Conservation (phyloP, 495 filamentous ascomycete species). For the Chlorociboria aeruginascens region DNA sequence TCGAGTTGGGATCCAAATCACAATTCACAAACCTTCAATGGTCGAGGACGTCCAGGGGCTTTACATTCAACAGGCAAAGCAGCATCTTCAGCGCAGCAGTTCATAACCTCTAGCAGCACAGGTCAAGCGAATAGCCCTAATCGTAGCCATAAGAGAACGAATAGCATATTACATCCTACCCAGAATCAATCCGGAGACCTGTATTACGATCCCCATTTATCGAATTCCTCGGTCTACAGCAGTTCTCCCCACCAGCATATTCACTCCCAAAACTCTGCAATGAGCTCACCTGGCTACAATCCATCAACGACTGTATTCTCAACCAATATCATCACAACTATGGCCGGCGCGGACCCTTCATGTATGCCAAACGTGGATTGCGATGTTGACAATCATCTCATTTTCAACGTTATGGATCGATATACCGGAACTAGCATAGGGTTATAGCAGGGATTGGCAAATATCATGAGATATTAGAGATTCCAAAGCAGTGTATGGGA, state of each 20-base stretch:
- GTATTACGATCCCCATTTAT: conserved; percentile 4
- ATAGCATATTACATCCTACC: no score
- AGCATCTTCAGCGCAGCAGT: conserved; percentile 9
- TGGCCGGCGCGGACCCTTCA: conserved; percentile 13
- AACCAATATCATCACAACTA: conserved; percentile 20
- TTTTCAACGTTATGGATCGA: conserved; percentile 19
- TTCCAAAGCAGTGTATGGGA: not conserved
- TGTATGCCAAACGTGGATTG: conserved; percentile 17
- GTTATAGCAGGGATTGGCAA: not conserved
- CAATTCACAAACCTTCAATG: conserved; percentile 4
- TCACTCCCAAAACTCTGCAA: conserved; percentile 2
- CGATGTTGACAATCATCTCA: conserved; percentile 18
- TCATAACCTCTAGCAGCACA: conserved; percentile 15
- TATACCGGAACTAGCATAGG: conserved; percentile 8
- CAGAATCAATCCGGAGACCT: no score
- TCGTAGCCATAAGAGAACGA: not conserved
- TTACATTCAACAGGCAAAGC: conserved; percentile 3
- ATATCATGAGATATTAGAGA: not conserved
- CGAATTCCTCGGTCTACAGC: conserved; percentile 2
- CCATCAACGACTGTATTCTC: conserved; percentile 9
- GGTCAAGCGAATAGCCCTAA: conserved; percentile 12
- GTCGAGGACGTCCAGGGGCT: not conserved
- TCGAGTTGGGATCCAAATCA: conserved; percentile 14
- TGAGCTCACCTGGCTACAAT: conserved; percentile 9
- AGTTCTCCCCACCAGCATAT: conserved; percentile 4